Evolutionary conservation across 768 basidiomycete genomes (phyloP), one percentile per base, ranked within the genome.

Genomic region (Cytidiella melzeri): DNA sequence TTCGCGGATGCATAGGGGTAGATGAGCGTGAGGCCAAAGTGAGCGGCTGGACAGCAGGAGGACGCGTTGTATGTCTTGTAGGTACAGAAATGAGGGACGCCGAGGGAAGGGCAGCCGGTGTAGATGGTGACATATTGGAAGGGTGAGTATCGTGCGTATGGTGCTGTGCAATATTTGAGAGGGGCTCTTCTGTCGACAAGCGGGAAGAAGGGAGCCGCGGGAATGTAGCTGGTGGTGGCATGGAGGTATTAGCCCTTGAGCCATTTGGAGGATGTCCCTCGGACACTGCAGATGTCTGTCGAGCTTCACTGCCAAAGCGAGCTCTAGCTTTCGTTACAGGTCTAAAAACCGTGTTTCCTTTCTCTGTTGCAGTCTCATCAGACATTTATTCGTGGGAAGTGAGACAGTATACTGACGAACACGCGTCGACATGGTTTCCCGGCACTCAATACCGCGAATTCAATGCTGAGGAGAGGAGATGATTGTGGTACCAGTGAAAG

Each of bases 341-440:
- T 59, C 75, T 77, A 57, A 89, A 89, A 47, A 87, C 63, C 4
- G 80, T 74, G 6, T 75, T 71, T 13, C 86, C 86, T 61, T 89
- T 89, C 61, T 88, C 86, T 89, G 56, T 18, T 47, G 43, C 18
- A 36, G 34, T 34, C 11, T 6, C 19, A 42, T 21, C 28, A 41
- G n/a, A 12, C 13, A 12, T 18, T 39, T 41, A 7, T 9, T 7
- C 12, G 36, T 45, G 3, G 55, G 41, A 47, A 55, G 45, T 56
- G 47, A 41, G 47, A 24, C 39, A 36, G 15, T 18, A 21, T 15
- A 85, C 85, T 76, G 61, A 88, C 86, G 86, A 53, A 75, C 74
- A 34, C 73, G 72, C 28, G 68, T 71, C 34, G 70, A 73, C 74
- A 75, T 75, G n/a, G 19, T 43, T 36, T 19, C 20, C 24, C 13